Base-by-base conservation (phyloP, 2,329 filamentous ascomycete genomes). In the Tolypocladium album region DNA sequence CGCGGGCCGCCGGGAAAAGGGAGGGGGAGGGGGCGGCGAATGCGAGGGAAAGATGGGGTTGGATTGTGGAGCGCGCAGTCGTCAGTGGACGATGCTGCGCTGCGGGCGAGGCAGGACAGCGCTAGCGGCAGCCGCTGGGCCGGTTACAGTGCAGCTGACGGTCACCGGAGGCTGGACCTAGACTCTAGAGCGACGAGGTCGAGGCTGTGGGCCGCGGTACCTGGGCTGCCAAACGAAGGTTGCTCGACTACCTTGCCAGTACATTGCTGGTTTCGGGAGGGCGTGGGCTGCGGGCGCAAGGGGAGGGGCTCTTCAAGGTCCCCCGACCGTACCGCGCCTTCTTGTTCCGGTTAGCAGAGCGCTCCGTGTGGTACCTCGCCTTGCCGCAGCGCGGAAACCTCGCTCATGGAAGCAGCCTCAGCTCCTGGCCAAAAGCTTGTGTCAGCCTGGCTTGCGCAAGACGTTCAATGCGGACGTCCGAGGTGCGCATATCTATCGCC, bases 51-150 rank as follows among this genome's bases (percentile, higher is more conserved):
- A 17, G 34, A 36, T 47, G 42, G 45, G 57, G 45, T 31, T 22
- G 34, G 57, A 24, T 20, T 57, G 55, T 57, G 55, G 55, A 57
- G 55, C 55, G 55, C 55, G 20, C 55, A 17, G 53, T 53, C 27
- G 17, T 34, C 47, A 52, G 47, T 39, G 53, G 53, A 39, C 36
- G 53, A 55, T 55, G 34, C 53, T 5, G 53, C 9, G 11, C 36
- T 40, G 36, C 36, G 13, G 36, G 34, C n/a, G 36, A 27, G 31
- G 17, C 5, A 36, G 31, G 47, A 53, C 9, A 20, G 50, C 50
- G 50, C 50, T 53, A 53, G 50, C 50, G 40, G 6, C 27, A 12
- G 22, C 24, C 45, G 45, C 24, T 27, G 47, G 6, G 34, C 15
- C 47, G 47, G 15, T 31, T 24, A 20, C 9, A 27, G 20, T 11